Base-by-base conservation (phyloP, 345 rosid species). In the Erodium maritimum region DNA sequence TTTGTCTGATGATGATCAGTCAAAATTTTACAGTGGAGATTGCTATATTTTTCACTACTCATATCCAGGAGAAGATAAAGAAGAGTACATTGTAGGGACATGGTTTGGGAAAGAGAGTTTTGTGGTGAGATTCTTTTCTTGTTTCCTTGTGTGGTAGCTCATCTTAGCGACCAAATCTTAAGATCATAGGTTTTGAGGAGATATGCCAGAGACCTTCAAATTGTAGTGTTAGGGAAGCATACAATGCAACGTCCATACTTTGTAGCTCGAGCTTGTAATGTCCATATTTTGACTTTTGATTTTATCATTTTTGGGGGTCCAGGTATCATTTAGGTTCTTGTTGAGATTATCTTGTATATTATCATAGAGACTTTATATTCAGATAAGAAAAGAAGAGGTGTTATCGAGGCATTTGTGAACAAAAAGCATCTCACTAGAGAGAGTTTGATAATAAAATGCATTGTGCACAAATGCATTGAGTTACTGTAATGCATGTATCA, bases 91-190 rank as follows among this genome's bases (percentile, higher is more conserved):
- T 50, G 78, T 90, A 50, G 97, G 99, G 71, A 82, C 95, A 58
- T 94, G 97, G 97, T 73, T 90, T 54, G 99, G 99, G 58, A 85
- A 82, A 84, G 84, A 81, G 71, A 86, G 97, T 48, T 75, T 81
- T n/a, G 91, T 87, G 90, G 99, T 94, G 54, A 71, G 12, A 42
- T 42, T 42, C 17, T 10, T 42, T 42, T 42, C 37, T 29, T 29
- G 34, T 22, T 20, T 13, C 17, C 23, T 52, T 21, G 52, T 18
- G 48, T 42, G 0, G 3, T n/a, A 42, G 48, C 48, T 10, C 48
- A 42, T 42, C 17, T 42, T 42, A 42, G 48, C 48, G 12, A 10
- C 48, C 8, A 29, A 29, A 3, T 29, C 8, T 8, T 29, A 3
- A 29, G 5, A 29, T 8, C 34, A n/a, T n/a, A n/a, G n/a, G n/a